These are phyloP conservation scores for Neurospora sp. DNA, from an alignment of 495 filamentous ascomycete genomes.

Conservation along the genomic window DNA sequence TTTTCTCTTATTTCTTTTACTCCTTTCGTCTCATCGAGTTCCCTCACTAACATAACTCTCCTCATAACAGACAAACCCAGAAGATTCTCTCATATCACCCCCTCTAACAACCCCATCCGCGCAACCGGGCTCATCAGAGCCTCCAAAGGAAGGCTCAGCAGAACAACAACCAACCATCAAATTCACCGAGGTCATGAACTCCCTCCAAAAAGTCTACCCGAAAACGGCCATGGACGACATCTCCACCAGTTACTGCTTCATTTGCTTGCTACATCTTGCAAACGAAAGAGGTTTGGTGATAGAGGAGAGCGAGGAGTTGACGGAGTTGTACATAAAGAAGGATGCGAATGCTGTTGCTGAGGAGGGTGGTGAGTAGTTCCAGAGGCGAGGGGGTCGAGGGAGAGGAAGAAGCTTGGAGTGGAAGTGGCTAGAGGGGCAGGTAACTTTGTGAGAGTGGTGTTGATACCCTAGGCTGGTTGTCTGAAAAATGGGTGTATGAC, in stretches of 20 bases:
- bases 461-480: too few species aligned
- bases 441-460: too few species aligned
- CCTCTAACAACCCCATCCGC: slow-evolving; percentile 24
- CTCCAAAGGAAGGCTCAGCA: background rate
- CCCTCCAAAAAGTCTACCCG: slow-evolving; percentile 75
- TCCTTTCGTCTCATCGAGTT: background rate
- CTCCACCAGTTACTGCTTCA: slow-evolving; percentile 94
- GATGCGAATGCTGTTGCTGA: slow-evolving; percentile 46
- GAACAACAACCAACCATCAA: slow-evolving; percentile 33
- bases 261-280: slow-evolving; percentile 87
- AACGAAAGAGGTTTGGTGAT: slow-evolving; percentile 91
- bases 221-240: slow-evolving; percentile 82
- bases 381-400: too few species aligned
- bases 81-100: background rate
- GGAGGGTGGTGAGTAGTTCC: slow-evolving; percentile 13
- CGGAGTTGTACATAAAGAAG: slow-evolving; percentile 47
- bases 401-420: too few species aligned
- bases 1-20: slow-evolving; percentile 9
- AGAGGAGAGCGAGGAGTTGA: slow-evolving; percentile 44
- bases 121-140: background rate
- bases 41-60: background rate
- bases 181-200: slow-evolving; percentile 87
- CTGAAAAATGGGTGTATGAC: too few species aligned
- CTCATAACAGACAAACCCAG: background rate
- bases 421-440: too few species aligned